Evolutionary conservation across 1,139 yeast genomes (phyloP).

Genomic region (Suhomyces bokatorum): DNA sequence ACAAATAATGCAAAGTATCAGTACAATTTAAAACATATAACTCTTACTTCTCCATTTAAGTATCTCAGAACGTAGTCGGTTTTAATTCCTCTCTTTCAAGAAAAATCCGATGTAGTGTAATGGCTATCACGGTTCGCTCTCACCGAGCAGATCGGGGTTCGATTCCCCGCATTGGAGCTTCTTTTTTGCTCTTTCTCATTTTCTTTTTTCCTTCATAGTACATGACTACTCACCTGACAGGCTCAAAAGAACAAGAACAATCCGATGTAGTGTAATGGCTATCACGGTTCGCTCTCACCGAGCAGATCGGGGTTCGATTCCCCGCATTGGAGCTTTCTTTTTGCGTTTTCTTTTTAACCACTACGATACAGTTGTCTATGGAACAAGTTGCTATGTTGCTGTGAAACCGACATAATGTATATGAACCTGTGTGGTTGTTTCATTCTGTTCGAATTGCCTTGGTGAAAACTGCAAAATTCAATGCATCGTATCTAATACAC

Average conservation of each 20-base stretch:
- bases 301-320: constrained; percentile 83
- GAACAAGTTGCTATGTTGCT: no score
- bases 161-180: constrained; percentile 74
- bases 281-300: constrained; percentile 84
- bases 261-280: constrained; percentile 83
- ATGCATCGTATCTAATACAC: no score
- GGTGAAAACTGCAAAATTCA: no score
- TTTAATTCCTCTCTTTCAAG: not conserved
- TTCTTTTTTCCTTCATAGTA: not conserved
- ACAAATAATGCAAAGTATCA: no score
- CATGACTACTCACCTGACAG: not conserved
- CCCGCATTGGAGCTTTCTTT: constrained; percentile 60
- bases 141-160: constrained; percentile 84
- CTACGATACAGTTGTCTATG: no score
- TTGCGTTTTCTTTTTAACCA: constrained; percentile 38
- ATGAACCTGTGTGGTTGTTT: no score
- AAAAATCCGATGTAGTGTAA: constrained; percentile 68
- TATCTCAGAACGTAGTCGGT: not conserved
- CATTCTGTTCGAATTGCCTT: no score
- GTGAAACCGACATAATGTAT: no score
- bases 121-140: constrained; percentile 84
- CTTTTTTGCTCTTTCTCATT: constrained; percentile 3
- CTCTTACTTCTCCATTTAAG: not conserved
- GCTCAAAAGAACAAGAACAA: constrained; percentile 29
- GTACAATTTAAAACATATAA: no score